phyloP scores from a whole-genome alignment of 2,329 filamentous ascomycete genomes.

The Botrytis paeoniae region DNA sequence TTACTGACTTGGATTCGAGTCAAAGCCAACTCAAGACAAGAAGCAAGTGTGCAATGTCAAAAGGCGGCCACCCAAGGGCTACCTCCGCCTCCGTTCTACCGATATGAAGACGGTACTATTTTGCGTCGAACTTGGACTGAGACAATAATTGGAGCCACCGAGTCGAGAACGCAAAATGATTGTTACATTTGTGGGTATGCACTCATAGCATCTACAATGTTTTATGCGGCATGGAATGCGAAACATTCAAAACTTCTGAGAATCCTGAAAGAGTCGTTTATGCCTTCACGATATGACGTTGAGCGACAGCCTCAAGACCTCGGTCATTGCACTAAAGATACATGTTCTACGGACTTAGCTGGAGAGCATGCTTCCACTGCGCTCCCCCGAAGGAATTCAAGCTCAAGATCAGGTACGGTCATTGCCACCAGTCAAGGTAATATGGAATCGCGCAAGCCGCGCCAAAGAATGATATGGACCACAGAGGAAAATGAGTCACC shows the following conservation, averaged over 20 bases:
- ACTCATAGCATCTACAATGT: background rate
- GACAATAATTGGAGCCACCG: no score
- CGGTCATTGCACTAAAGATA: no score
- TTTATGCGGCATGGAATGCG: background rate
- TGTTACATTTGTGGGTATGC: background rate
- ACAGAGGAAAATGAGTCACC: background rate
- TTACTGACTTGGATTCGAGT: background rate
- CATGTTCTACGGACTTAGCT: background rate
- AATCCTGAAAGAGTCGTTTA: background rate
- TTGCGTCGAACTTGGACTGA: background rate
- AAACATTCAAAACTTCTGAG: background rate
- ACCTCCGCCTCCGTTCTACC: background rate
- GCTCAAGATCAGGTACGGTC: background rate
- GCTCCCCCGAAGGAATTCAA: background rate
- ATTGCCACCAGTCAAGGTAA: background rate
- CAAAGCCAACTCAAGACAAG: background rate
- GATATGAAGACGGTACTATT: background rate
- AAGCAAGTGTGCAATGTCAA: background rate
- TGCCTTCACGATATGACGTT: background rate
- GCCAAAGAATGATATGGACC: background rate
- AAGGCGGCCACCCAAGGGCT: background rate
- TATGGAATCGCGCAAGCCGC: background rate
- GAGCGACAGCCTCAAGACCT: background rate
- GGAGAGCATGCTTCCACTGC: background rate
- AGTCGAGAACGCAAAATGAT: background rate